Conservation (phyloP, 2,329 filamentous ascomycete genomes). For the Kalmusia sp. region DNA sequence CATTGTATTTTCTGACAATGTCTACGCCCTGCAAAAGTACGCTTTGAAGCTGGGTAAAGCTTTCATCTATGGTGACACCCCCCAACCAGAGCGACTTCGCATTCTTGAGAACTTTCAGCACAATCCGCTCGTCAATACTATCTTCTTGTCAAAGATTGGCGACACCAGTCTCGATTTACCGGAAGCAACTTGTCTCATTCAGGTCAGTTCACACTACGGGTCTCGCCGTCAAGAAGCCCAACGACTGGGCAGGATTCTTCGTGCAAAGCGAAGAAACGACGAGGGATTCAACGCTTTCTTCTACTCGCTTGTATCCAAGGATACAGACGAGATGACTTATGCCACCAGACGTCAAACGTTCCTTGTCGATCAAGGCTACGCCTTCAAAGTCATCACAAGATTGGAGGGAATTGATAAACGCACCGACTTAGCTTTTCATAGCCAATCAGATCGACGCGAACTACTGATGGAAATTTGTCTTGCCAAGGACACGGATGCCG, state of each 20-base stretch:
- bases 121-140: conserved; percentile 86
- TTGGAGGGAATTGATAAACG: conserved; percentile 89
- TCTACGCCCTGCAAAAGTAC: conserved; percentile 88
- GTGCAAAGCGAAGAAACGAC: conserved; percentile 94
- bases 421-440: conserved; percentile 79
- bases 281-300: conserved; percentile 99
- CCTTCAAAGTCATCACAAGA: conserved; percentile 98
- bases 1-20: conserved; percentile 97
- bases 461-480: conserved; percentile 88
- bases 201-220: conserved; percentile 97
- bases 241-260: conserved; percentile 86
- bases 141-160: conserved; percentile 97
- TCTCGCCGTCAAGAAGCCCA: conserved; percentile 97
- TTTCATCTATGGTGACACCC: conserved; percentile 89
- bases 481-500: conserved; percentile 76
- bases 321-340: conserved; percentile 98
- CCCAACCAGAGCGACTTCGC: conserved; percentile 81
- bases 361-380: conserved; percentile 96
- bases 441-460: conserved; percentile 80
- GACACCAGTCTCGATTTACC: conserved; percentile 98
- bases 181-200: conserved; percentile 94
- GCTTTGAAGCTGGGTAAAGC: conserved; percentile 84
- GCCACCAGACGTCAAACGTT: conserved; percentile 97
- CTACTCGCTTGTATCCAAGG: conserved; percentile 95
- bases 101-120: conserved; percentile 96